These are phyloP conservation scores for Vaccinium myrtillus DNA, from an alignment of 148 eudicot species.

Conservation along the genomic window DNA sequence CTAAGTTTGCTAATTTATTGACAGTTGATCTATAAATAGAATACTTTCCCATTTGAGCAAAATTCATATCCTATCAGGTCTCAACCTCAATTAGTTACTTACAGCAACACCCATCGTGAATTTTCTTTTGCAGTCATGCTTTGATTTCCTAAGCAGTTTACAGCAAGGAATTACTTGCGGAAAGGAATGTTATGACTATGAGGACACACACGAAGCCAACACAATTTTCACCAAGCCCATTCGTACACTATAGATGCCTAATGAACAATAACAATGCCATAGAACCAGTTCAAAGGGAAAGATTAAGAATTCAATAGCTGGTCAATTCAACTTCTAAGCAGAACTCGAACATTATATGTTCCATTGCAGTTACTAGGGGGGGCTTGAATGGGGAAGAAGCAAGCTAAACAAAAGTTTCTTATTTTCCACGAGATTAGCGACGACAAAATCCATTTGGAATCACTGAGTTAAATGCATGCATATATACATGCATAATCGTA, in stretches of 20 bases:
- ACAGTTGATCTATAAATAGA: neutral
- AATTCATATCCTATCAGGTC: neutral
- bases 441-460: neutral
- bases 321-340: neutral
- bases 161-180: neutral
- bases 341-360: neutral
- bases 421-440: neutral
- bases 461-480: conserved; percentile 4
- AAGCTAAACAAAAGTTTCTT: neutral
- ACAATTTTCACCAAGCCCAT: neutral
- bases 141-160: neutral
- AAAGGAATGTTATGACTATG: neutral
- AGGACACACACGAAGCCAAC: conserved; percentile 1
- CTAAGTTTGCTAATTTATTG: neutral
- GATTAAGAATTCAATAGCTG: neutral
- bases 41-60: neutral
- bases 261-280: neutral
- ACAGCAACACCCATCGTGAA: neutral
- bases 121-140: neutral
- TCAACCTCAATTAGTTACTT: neutral
- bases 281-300: neutral
- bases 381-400: neutral
- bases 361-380: neutral
- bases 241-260: neutral
- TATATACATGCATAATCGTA: neutral